A percentile compares a stretch with the other conserved stretches of the same genome.
These are phyloP conservation scores for Paramecium caudatum DNA, from an alignment of 73 alveolate genomes.

Conservation along the genomic window DNA sequence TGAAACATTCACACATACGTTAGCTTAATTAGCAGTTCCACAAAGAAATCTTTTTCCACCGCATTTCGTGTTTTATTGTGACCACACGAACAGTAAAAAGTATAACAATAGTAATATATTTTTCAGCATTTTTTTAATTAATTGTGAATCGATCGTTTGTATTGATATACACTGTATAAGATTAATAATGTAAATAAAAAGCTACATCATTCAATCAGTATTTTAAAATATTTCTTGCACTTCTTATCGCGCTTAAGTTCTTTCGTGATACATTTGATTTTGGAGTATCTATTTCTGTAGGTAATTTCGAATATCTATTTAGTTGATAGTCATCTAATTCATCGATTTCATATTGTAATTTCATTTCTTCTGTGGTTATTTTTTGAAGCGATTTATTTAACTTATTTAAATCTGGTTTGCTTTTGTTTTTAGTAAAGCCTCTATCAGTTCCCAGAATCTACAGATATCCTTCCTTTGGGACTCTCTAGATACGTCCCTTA, in stretches of 20 bases:
- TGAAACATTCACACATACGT: conserved; percentile 65
- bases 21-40: conserved; percentile 27
- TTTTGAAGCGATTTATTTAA: conserved; percentile 7
- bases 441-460: background rate
- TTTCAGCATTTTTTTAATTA: background rate
- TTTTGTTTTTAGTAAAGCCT: background rate
- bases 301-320: background rate
- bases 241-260: conserved; percentile 15
- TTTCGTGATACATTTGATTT: background rate
- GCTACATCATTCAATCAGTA: too few relatives aligned
- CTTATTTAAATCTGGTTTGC: background rate
- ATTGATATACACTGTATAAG: too few relatives aligned
- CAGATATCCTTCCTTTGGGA: conserved; percentile 16
- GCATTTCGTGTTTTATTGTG: conserved; percentile 64
- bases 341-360: background rate
- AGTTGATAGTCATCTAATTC: conserved; percentile 26
- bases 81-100: background rate
- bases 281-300: conserved; percentile 29
- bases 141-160: too few relatives aligned
- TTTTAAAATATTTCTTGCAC: conserved; percentile 52
- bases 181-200: too few relatives aligned
- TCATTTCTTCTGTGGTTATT: background rate
- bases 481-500: conserved; percentile 29
- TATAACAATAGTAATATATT: background rate
- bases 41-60: conserved; percentile 67